Percentiles rank a stretch among this genome's conserved stretches.
Conservation (phyloP, 148 eudicot species). For the Rhododendron griersonianum region DNA sequence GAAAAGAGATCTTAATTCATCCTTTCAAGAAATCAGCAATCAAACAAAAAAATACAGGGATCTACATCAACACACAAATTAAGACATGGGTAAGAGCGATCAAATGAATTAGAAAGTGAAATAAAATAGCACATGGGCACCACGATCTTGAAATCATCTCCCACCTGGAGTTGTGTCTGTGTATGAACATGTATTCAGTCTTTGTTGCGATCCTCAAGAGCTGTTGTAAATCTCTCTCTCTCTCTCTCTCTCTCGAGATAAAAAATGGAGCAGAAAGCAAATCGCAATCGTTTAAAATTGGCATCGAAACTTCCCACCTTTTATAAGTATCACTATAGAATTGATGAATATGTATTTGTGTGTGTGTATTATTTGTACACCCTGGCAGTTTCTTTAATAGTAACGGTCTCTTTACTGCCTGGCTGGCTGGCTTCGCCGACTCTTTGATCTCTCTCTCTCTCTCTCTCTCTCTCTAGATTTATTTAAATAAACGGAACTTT, state of each 20-base stretch:
- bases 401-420: background rate
- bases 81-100: background rate
- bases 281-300: background rate
- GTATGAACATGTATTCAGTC: background rate
- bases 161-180: background rate
- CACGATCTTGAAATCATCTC: background rate
- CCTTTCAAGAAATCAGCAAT: background rate
- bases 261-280: background rate
- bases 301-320: background rate
- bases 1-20: background rate
- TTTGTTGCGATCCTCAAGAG: background rate
- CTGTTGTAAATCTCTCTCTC: conserved; percentile 6
- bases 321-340: background rate
- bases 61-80: background rate
- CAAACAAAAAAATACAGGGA: background rate
- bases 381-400: background rate
- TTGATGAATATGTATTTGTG: too few relatives aligned
- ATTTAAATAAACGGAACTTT: background rate
- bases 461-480: background rate
- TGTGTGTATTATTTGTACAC: background rate
- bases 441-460: background rate
- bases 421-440: background rate
- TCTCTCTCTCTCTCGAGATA: background rate
- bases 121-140: background rate
- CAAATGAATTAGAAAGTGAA: background rate